Percentiles rank a stretch among this genome's conserved stretches.
These are phyloP conservation scores for Pascua guehoae DNA, from an alignment of 1,284 basidiomycete species.

Conservation along the genomic window DNA sequence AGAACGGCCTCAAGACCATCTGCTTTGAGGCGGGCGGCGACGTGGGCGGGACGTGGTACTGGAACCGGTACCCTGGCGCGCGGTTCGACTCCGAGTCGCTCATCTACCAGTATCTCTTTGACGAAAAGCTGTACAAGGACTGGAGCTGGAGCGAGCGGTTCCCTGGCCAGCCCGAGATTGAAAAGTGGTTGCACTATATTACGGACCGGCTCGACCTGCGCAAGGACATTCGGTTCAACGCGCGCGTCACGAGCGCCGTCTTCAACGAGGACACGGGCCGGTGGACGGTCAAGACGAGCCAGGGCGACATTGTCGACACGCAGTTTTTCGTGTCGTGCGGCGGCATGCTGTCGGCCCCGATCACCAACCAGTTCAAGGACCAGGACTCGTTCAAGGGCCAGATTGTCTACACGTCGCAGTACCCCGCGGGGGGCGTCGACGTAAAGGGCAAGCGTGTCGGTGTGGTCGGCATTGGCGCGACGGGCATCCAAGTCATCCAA, in stretches of 20 bases:
- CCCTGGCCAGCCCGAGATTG: conserved; percentile 18
- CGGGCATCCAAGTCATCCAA: conserved; percentile 18
- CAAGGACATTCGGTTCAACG: conserved; percentile 16
- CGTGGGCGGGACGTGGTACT: conserved; percentile 18
- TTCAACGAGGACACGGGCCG: conserved; percentile 5
- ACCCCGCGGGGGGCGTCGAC: conserved; percentile 10
- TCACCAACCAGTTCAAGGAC: conserved; percentile 7
- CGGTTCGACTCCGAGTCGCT: conserved; percentile 11
- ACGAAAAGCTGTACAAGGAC: conserved; percentile 14
- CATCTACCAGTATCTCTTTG: conserved; percentile 14
- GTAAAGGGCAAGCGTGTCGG: conserved; percentile 8
- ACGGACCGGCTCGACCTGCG: conserved; percentile 13
- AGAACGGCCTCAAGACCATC: conserved; percentile 6
- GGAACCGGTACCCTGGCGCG: conserved; percentile 18
- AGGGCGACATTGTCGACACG: conserved; percentile 10
- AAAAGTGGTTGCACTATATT: conserved; percentile 14
- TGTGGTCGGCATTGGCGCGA: conserved; percentile 11
- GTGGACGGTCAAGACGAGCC: conserved; percentile 12
- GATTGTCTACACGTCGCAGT: conserved; percentile 10
- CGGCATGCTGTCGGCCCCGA: conserved; percentile 13
- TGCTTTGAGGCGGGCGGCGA: conserved; percentile 10
- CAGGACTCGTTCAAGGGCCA: conserved; percentile 14
- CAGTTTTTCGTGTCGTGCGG: conserved; percentile 15
- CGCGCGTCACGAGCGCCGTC: conserved; percentile 3
- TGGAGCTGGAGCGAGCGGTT: conserved; percentile 18